phyloP scores from a whole-genome alignment of 768 basidiomycete species.

The Leccinum pellstonianum region DNA sequence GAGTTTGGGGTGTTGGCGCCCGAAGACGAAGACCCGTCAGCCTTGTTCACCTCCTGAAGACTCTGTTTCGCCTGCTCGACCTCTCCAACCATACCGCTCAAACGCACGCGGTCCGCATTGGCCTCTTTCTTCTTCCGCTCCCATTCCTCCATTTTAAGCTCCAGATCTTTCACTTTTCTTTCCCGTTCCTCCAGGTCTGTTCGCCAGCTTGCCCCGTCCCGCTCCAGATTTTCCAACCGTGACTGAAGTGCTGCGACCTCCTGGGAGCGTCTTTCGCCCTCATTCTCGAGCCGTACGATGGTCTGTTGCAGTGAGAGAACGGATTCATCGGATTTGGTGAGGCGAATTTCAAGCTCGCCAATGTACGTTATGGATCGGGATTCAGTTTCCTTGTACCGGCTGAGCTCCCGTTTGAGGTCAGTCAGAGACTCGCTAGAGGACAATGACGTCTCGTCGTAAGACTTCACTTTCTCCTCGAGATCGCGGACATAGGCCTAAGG shows the following conservation, averaged over 20 bases:
- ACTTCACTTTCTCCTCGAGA: conserved; percentile 87
- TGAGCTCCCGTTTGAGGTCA: conserved; percentile 82
- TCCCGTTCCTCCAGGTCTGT: conserved; percentile 85
- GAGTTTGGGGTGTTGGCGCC: conserved; percentile 30
- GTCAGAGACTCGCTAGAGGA: conserved; percentile 75
- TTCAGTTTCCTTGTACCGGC: conserved; percentile 75
- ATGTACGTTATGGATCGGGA: conserved; percentile 75
- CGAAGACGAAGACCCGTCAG: conserved; percentile 32
- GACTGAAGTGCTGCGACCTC: conserved; percentile 71
- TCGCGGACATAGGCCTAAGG: conserved; percentile 87
- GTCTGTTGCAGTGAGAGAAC: conserved; percentile 63
- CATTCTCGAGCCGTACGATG: conserved; percentile 75
- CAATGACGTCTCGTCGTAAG: conserved; percentile 75
- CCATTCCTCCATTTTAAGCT: conserved; percentile 77
- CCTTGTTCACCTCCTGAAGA: conserved; percentile 47
- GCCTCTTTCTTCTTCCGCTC: conserved; percentile 68
- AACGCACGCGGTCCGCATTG: conserved; percentile 60
- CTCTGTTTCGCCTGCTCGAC: conserved; percentile 59
- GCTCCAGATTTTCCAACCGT: conserved; percentile 65
- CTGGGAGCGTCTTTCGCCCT: conserved; percentile 68
- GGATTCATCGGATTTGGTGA: conserved; percentile 77
- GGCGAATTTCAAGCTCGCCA: conserved; percentile 78
- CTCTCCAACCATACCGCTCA: conserved; percentile 66
- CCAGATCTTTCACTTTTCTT: conserved; percentile 68
- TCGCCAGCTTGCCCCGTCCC: conserved; percentile 80